These are phyloP conservation scores for Vickermania ingenoplastis DNA, from an alignment of 208 protist species.

Conservation along the genomic window DNA sequence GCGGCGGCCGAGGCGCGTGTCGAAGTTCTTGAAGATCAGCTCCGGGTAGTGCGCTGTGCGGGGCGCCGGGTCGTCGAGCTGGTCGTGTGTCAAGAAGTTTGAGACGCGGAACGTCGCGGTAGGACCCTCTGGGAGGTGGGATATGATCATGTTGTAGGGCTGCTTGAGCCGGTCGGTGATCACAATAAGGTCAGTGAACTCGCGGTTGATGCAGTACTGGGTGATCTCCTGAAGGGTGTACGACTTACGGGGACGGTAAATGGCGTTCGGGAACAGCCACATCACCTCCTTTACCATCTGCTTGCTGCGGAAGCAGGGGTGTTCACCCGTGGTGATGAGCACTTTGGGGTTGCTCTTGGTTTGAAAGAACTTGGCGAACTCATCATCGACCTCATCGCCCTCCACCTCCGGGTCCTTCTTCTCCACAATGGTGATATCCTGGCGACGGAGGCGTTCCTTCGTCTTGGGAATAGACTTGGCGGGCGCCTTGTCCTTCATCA, in stretches of 20 bases:
- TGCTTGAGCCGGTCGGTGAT: slow-evolving; percentile 82
- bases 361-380: slow-evolving; percentile 78
- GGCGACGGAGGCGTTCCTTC: slow-evolving; percentile 72
- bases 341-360: slow-evolving; percentile 58
- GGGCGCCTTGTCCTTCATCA: slow-evolving; percentile 62
- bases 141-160: slow-evolving; percentile 81
- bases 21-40: slow-evolving; percentile 93
- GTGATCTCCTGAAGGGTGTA: slow-evolving; percentile 91
- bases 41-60: slow-evolving; percentile 90
- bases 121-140: slow-evolving; percentile 83
- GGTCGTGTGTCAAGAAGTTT: slow-evolving; percentile 69
- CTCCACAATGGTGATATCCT: slow-evolving; percentile 62
- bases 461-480: slow-evolving; percentile 80
- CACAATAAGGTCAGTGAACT: slow-evolving; percentile 87
- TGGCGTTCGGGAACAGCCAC: slow-evolving; percentile 82
- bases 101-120: slow-evolving; percentile 85
- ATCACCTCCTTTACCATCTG: slow-evolving; percentile 85
- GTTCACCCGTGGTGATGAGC: slow-evolving; percentile 86
- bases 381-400: slow-evolving; percentile 83
- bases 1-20: slow-evolving; percentile 81
- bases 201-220: slow-evolving; percentile 82
- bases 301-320: slow-evolving; percentile 74
- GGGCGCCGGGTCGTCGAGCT: slow-evolving; percentile 73
- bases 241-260: slow-evolving; percentile 74
- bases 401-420: slow-evolving; percentile 70